Base-by-base conservation (phyloP, 306 rosid genomes). In the Glycyrrhiza uralensis region DNA sequence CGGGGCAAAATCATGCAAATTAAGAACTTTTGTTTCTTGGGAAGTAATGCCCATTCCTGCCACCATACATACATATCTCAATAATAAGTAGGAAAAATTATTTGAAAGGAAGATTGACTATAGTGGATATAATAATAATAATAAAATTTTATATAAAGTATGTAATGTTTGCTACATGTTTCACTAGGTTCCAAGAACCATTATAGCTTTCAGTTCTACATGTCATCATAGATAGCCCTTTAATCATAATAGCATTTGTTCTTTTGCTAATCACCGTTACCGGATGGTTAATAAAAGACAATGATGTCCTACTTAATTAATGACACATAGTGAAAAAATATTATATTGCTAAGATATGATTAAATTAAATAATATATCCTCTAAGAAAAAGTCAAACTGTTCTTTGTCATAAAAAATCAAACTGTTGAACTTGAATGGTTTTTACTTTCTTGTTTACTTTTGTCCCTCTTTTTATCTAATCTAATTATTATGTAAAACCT, bases 1-100 rank as follows among this genome's bases (percentile, higher is more conserved):
- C 14, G 68, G 68, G 75, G 79, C 80, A 84, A 72, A 76, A 82
- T 80, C 54, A 82, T 80, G 60, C 45, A 57, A 69, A 66, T 66
- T 23, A 60, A 55, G 20, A 55, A 24, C 83, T 78, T 76, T 73
- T 79, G 11, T 64, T 65, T 72, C 71, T 80, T 66, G 39, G 62
- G 32, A 68, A 75, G 66, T 68, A 57, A 65, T 79, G 47, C 30
- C n/a, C 51, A 17, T 22, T 1, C 29, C 66, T 24, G 36, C 63
- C n/a, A n/a, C n/a, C n/a, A n/a, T n/a, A n/a, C n/a, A n/a, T n/a
- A n/a, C n/a, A n/a, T n/a, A n/a, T n/a, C n/a, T n/a, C n/a, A n/a
- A n/a, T n/a, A n/a, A n/a, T n/a, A n/a, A n/a, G n/a, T 22, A 49
- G 35, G 35, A 30, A 18, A 36, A 7, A 4, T 2, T 50, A 50